Base-by-base conservation (phyloP, 805 yeast species). In the Osmozyma mogii region DNA sequence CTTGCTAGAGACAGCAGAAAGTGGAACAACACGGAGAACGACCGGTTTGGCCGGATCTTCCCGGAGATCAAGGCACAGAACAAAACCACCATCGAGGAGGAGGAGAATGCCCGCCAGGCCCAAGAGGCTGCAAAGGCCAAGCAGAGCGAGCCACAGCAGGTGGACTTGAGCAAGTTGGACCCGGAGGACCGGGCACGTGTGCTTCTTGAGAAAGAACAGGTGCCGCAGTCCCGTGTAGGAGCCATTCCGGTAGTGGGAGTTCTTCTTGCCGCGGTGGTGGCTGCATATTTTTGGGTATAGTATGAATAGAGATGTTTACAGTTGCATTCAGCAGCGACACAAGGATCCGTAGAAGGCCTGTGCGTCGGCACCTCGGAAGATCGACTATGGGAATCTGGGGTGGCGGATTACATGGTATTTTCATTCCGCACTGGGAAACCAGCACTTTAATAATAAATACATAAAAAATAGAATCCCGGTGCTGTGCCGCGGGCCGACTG, bases 181-280 rank as follows among this genome's bases (percentile, higher is more conserved):
- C 79, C 83, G 1, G 89, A 81, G 45, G 89, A 81, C 51, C 66
- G 81, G 34, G 75, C 80, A 6, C 40, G 68, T 15, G 28, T 43
- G 37, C 44, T 33, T 8, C 38, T 28, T 19, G 39, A 36, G 29
- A 38, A 38, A 6, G 37, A 30, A 12, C 27, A 22, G 9, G 27
- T 24, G 9, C 31, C 22, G 5, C 12, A 9, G 32, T 3, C 28
- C 14, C 25, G 25, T 15, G 27, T 19, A n/a, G 36, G 35, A 10
- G 15, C 37, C 25, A 34, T 30, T 6, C 33, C 48, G 18, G 35
- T 50, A 12, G 40, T 50, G 15, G 62, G 63, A 6, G 55, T 58
- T 17, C 36, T 49, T 6, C 34, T 54, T 18, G 60, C 62, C 11
- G 61, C 57, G 6, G 41, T 49, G 7, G 35, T 56, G 22, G 62